Evolutionary conservation across 1,284 basidiomycete genomes (phyloP).

Genomic region (Trametes versicolor): DNA sequence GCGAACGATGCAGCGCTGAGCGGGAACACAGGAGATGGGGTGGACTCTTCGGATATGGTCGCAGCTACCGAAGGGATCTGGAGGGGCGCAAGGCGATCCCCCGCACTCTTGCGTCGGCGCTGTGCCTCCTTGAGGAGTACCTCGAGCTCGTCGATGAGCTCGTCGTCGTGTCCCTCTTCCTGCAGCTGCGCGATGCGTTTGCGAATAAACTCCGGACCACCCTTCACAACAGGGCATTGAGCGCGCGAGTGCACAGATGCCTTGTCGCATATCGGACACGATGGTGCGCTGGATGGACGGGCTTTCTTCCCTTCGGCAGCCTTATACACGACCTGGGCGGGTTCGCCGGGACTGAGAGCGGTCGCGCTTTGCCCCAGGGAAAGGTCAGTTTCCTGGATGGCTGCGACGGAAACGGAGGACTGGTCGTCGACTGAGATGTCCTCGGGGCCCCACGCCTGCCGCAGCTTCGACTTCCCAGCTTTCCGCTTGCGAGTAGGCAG

Average conservation of each 20-base stretch:
- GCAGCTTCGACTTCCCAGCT: slow-evolving; percentile 33
- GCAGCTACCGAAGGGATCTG: background rate
- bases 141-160: slow-evolving; percentile 33
- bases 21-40: slow-evolving; percentile 21
- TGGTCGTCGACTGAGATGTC: slow-evolving; percentile 17
- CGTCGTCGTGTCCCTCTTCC: slow-evolving; percentile 17
- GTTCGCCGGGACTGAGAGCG: background rate
- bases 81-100: slow-evolving; percentile 1
- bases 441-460: slow-evolving; percentile 32
- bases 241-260: slow-evolving; percentile 31
- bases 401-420: background rate
- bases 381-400: too few relatives aligned
- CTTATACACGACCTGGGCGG: background rate
- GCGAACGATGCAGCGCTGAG: slow-evolving; percentile 8
- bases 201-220: slow-evolving; percentile 33
- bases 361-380: background rate
- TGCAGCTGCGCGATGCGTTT: slow-evolving; percentile 34
- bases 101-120: slow-evolving; percentile 20
- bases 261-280: slow-evolving; percentile 36
- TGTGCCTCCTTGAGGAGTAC: slow-evolving; percentile 29
- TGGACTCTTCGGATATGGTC: slow-evolving; percentile 1
- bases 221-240: slow-evolving; percentile 36
- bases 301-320: slow-evolving; percentile 19
- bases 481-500: slow-evolving; percentile 25
- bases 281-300: slow-evolving; percentile 16